These are phyloP conservation scores for Ascochyta pisi DNA, from an alignment of 2,329 filamentous ascomycete genomes.

Conservation along the genomic window DNA sequence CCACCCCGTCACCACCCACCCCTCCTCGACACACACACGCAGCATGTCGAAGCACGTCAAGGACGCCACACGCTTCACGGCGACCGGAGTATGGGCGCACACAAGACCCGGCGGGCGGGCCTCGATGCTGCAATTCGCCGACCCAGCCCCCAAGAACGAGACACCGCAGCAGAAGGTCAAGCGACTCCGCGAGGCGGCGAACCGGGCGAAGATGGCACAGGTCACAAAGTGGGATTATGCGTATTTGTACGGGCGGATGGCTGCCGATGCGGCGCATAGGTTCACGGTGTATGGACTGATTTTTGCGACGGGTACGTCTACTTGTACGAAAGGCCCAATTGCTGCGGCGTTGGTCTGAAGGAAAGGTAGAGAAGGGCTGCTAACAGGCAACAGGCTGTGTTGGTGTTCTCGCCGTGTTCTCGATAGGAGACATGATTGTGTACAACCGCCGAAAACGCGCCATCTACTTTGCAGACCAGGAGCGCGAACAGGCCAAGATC, in stretches of 20 bases:
- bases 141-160: conserved; percentile 55
- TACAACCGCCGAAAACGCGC: conserved; percentile 71
- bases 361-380: background rate
- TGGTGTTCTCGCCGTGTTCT: conserved; percentile 67
- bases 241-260: conserved; percentile 46
- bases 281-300: conserved; percentile 66
- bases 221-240: conserved; percentile 60
- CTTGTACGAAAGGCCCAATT: conserved; percentile 16
- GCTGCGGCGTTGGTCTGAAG: background rate
- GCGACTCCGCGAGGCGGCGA: conserved; percentile 58
- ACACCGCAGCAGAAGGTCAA: conserved; percentile 63
- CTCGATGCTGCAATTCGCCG: conserved; percentile 50
- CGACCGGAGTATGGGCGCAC: conserved; percentile 73
- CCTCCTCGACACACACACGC: conserved; percentile 7
- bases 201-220: conserved; percentile 56
- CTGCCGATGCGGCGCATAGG: conserved; percentile 67
- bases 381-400: conserved; percentile 57
- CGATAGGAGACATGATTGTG: conserved; percentile 69
- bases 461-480: conserved; percentile 65
- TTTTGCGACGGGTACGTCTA: conserved; percentile 62
- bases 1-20: conserved; percentile 17
- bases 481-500: conserved; percentile 53
- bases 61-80: conserved; percentile 81
- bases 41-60: conserved; percentile 71
- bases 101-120: conserved; percentile 61